Evolutionary conservation across 169 alveolate species (phyloP), one percentile per base, ranked within the genome.

Genomic region (Ichthyophthirius multifiliis): DNA sequence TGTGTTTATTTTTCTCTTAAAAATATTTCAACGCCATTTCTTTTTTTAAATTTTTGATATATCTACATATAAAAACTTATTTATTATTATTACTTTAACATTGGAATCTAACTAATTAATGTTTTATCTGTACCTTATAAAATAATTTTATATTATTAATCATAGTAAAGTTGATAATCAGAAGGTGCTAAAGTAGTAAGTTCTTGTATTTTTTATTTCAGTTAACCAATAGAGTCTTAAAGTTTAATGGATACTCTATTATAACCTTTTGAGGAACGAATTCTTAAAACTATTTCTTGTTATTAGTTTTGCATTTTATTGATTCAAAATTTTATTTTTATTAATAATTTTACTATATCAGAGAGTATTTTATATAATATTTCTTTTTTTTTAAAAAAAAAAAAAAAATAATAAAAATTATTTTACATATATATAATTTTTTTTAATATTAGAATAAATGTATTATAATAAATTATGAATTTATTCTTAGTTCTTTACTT

Each of bases 11-110:
- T 45, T 45, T 45, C 63, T 13, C 18, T 67, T 3, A 67, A 13
- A 37, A 37, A 67, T 5, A 67, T 31, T 67, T 67, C 77, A 16
- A 67, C 55, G 3, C 77, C 77, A 67, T 67, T 67, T 39, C 71
- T 55, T 27, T 20, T 6, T 15, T 0, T 27, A 10, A 10, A 55
- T 55, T 1, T 1, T 41, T 41, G 7, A 41, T 9, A 9, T 41
- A 41, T 41, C 13, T 7, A 41, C 7, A 9, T 9, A 9, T 9
- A 7, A 41, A 41, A 41, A 41, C 16, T 9, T 41, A 7, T 41
- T 9, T 41, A 41, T 41, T 23, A 20, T 15, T 27, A n/a, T 4
- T 55, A 55, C 71, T 55, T 55, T 23, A 55, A 27, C 39, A 27
- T 55, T 27, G 71, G 71, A 27, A 55, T 16, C 13, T 13, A 55